Evolutionary conservation across 805 yeast species (phyloP), one percentile per base, ranked within the genome.

Genomic region (Spathaspora girioi): DNA sequence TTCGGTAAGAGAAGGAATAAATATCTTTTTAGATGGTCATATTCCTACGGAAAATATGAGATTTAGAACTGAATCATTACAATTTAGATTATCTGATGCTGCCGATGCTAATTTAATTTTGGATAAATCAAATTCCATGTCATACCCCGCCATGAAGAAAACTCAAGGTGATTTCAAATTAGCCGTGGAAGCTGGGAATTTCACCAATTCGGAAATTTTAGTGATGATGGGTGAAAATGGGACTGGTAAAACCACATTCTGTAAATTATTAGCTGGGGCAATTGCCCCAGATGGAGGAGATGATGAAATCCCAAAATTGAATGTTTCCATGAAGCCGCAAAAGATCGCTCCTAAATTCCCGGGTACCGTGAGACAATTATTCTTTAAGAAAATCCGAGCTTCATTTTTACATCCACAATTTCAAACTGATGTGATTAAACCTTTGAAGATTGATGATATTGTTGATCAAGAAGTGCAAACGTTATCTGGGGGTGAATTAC

Each of bases 161-260:
- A 91, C 97, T 43, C 93, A 92, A 78, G 99, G 99, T 66, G 97
- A 92, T 71, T 94, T 94, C 87, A 84, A 82, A 66, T 79, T 94
- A 68, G 77, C 73, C 52, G 86, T 94, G 54, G 87, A 89, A 65
- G 65, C 81, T 44, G 99, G 99, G 75, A 92, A 87, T 53, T 94
- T 93, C 75, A 86, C 96, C 51, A 96, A 94, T 70, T 89, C 97
- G 43, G 99, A 94, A 77, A 94, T 94, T 62, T 80, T 94, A 64
- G 99, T 94, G 52, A 89, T 94, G 97, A 93, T 94, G 96, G 99
- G 99, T 69, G 99, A 94, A 76, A 94, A 94, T 71, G 99, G 99
- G 77, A 94, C 99, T 17, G 99, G 99, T 78, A 94, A 94, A 77
- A 94, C 99, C 42, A 94, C 99, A 14, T 86, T 94, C 78, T 93